Conservation (phyloP, 306 rosid species). For the Bauhinia variegata region DNA sequence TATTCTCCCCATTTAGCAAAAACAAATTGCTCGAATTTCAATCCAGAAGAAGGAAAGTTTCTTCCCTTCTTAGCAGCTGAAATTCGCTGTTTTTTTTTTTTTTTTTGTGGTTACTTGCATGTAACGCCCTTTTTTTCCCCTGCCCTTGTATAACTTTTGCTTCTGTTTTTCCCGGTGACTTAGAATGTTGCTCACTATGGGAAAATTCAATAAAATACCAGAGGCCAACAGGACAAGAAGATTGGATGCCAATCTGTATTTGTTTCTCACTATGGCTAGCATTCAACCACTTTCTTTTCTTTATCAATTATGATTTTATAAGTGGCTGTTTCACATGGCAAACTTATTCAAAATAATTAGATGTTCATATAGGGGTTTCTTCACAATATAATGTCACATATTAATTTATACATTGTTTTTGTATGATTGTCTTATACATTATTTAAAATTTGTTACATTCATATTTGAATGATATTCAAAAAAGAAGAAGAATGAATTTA, state of each 20-base stretch:
- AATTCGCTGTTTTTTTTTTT: conserved; percentile 29
- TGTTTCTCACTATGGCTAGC: neutral
- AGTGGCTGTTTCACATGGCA: too few relatives aligned
- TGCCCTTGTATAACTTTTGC: conserved; percentile 34
- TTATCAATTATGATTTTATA: too few relatives aligned
- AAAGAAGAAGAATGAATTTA: too few relatives aligned
- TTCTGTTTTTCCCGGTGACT: neutral
- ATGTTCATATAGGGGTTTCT: too few relatives aligned
- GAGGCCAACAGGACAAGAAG: conserved; percentile 28
- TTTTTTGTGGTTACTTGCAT: conserved; percentile 20
- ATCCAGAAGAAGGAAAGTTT: conserved; percentile 30
- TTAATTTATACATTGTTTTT: too few relatives aligned
- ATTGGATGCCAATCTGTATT: conserved; percentile 26
- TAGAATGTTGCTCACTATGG: too few relatives aligned
- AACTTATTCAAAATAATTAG: too few relatives aligned
- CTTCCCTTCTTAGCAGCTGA: conserved; percentile 35
- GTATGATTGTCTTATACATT: too few relatives aligned
- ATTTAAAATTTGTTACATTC: too few relatives aligned
- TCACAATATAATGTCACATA: too few relatives aligned
- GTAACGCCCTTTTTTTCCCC: conserved; percentile 33
- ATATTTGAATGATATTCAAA: too few relatives aligned
- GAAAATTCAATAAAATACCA: conserved; percentile 39
- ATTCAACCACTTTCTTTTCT: neutral
- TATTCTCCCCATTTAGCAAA: neutral
- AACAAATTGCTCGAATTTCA: too few relatives aligned